phyloP scores from a whole-genome alignment of 495 filamentous ascomycete species.

The Cercophora sp. region DNA sequence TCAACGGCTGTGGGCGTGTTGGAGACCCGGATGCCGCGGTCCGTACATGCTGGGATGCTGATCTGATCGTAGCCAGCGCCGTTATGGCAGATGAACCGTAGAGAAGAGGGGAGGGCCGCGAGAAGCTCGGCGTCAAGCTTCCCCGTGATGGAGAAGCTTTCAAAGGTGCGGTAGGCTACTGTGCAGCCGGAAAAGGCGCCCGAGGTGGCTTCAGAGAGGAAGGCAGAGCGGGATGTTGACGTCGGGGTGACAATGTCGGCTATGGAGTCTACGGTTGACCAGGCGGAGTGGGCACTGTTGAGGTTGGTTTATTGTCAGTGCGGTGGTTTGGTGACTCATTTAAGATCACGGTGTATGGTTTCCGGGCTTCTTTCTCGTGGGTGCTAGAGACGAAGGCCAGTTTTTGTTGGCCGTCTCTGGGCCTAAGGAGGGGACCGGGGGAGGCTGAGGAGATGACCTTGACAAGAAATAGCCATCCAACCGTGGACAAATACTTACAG shows the following conservation, averaged over 20 bases:
- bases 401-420: no score
- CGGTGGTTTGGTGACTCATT: no score
- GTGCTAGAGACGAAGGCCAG: no score
- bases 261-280: conserved; percentile 21
- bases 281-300: conserved; percentile 28
- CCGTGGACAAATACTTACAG: conserved; percentile 24
- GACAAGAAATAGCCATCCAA: no score
- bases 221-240: conserved; percentile 39
- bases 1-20: conserved; percentile 80
- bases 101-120: conserved; percentile 56
- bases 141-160: conserved; percentile 63
- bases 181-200: conserved; percentile 65
- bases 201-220: conserved; percentile 66
- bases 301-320: not conserved
- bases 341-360: no score
- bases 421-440: no score
- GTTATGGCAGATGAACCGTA: conserved; percentile 81
- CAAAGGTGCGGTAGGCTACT: conserved; percentile 75
- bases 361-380: no score
- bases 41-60: conserved; percentile 65
- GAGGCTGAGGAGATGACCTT: no score
- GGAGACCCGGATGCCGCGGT: conserved; percentile 61
- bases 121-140: conserved; percentile 63
- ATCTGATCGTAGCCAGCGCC: conserved; percentile 85
- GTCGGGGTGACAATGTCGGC: conserved; percentile 28